These are phyloP conservation scores for Dictyostelium purpureum DNA, from an alignment of 78 protist species.

Conservation along the genomic window DNA sequence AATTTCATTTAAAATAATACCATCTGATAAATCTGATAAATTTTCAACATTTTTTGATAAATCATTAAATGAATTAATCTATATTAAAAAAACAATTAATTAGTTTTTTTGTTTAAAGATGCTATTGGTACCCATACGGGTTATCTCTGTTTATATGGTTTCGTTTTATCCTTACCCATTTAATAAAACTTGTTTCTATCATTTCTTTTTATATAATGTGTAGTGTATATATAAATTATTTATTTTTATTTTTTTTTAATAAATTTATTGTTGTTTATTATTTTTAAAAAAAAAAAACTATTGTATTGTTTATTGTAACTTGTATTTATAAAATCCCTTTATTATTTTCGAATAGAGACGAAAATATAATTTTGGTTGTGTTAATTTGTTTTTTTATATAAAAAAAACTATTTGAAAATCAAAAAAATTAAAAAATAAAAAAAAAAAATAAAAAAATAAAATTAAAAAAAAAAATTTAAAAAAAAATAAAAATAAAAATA, in stretches of 20 bases:
- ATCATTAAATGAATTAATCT: constrained; percentile 10
- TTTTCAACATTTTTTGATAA: background rate
- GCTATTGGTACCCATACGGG: background rate
- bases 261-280: background rate
- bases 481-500: background rate
- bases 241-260: background rate
- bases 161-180: constrained; percentile 35
- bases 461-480: background rate
- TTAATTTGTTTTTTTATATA: background rate
- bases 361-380: background rate
- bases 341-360: background rate
- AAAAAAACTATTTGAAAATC: background rate
- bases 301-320: background rate
- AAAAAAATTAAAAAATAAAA: background rate
- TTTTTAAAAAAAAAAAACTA: background rate
- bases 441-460: background rate
- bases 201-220: background rate
- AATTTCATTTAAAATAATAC: constrained; percentile 28
- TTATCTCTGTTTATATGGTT: background rate
- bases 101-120: background rate
- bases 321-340: background rate
- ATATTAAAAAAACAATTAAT: background rate
- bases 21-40: constrained; percentile 16
- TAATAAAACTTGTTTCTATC: constrained; percentile 17
- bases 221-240: background rate